Conservation (phyloP, 805 yeast species). For the Jamesozyma rosinii region DNA sequence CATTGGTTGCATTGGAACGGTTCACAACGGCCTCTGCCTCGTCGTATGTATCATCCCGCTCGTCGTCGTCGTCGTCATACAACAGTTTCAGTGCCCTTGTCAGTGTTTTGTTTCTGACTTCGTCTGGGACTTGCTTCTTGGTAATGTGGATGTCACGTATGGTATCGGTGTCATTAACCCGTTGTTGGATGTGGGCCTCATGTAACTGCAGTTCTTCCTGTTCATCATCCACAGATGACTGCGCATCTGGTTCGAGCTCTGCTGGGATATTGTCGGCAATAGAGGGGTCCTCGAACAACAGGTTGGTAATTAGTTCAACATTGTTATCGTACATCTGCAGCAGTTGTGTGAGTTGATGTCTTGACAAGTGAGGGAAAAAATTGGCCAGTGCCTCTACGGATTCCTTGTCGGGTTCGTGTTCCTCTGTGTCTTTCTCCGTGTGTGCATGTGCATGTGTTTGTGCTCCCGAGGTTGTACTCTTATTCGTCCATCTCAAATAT, state of each 20-base stretch:
- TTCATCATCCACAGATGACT: conserved; percentile 4
- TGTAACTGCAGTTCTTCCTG: conserved; percentile 5
- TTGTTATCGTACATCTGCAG: conserved; percentile 40
- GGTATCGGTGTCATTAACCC: conserved; percentile 9
- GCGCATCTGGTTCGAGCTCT: not conserved
- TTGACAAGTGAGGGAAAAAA: conserved; percentile 56
- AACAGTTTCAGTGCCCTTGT: conserved; percentile 52
- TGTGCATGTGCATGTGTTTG: not conserved
- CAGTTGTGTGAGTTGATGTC: conserved; percentile 39
- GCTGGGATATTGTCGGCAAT: conserved; percentile 27
- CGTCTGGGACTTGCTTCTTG: conserved; percentile 33
- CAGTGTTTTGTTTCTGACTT: conserved; percentile 48
- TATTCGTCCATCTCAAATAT: conserved; percentile 31
- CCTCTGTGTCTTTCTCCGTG: not conserved
- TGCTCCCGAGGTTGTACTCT: not conserved
- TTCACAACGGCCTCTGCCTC: conserved; percentile 33
- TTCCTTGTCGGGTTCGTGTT: conserved; percentile 14
- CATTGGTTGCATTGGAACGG: conserved; percentile 13
- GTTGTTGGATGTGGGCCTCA: not conserved
- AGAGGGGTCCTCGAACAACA: conserved; percentile 55
- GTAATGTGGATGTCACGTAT: no score
- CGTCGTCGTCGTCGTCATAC: conserved; percentile 75
- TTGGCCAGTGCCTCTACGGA: conserved; percentile 40
- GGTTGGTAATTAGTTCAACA: conserved; percentile 49
- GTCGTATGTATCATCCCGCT: conserved; percentile 69